Evolutionary conservation across 139 green algal species (phyloP), one percentile per base, ranked within the genome.

Genomic region (Yamagishiella unicocca): DNA sequence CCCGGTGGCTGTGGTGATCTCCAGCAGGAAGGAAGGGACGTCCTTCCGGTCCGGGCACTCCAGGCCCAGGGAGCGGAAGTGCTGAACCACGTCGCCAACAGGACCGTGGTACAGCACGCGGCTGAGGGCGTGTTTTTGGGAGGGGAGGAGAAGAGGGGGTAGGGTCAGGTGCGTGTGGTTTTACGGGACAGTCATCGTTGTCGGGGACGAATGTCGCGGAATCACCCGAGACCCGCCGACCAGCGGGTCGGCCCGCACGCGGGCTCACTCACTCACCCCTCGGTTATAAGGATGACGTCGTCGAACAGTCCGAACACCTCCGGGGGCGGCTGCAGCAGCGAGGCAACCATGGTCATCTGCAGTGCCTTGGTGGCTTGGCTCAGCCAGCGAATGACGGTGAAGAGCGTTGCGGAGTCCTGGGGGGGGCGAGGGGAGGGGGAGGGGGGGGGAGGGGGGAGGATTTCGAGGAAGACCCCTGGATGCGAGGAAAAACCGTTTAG

Each of bases 241-340:
- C n/a, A n/a, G n/a, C n/a, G n/a, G n/a, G n/a, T n/a, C n/a, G n/a
- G n/a, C n/a, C n/a, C n/a, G n/a, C n/a, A n/a, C n/a, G n/a, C n/a
- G n/a, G n/a, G n/a, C 29, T 19, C 62, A 29, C 29, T 40, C 62
- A 40, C 75, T 70, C 75, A 85, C 46, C 95, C 95, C 84, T 94
- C 88, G 1, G 84, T 67, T 42, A 96, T 46, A 10, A 96, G 88
- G 58, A 96, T 77, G 58, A 96, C 85, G 78, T 96, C 93, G 64
- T 96, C 93, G 73, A 95, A 95, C 19, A 95, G 89, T 19, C 92
- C 87, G 68, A 91, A 95, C 58, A 91, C 84, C 84, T 98, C 96
- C 29, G 96, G 96, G 0, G 93, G 86, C 5, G 96, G 96, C 93
- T 99, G 96, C 84, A 99, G 94, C 77, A 99, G 94, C 8, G 83